Conservation (phyloP, 2,329 filamentous ascomycete species). For the Domatiomyces globalis region DNA sequence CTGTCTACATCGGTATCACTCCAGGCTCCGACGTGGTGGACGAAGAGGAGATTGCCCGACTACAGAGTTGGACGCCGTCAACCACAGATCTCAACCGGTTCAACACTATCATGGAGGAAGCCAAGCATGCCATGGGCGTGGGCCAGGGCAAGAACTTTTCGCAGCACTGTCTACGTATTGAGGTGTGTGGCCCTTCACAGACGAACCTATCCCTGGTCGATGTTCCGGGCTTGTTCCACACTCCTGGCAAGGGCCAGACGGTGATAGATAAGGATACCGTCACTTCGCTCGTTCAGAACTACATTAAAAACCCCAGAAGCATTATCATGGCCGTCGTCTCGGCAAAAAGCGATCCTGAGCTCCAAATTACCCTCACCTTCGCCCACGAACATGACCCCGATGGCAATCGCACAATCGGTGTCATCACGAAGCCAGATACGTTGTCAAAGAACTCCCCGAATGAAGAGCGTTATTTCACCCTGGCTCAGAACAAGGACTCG, state of each 20-base stretch:
- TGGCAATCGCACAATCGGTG: constrained; percentile 24
- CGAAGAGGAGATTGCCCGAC: constrained; percentile 17
- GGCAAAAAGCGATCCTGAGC: constrained; percentile 38
- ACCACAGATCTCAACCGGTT: constrained; percentile 29
- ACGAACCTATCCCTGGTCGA: constrained; percentile 49
- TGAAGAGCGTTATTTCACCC: constrained; percentile 15
- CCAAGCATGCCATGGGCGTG: constrained; percentile 40
- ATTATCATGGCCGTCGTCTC: constrained; percentile 45
- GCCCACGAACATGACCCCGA: constrained; percentile 24
- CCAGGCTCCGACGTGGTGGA: constrained; percentile 18
- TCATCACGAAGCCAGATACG: constrained; percentile 27
- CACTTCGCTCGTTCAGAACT: constrained; percentile 32
- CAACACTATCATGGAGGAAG: constrained; percentile 37
- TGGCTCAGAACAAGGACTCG: constrained; percentile 20
- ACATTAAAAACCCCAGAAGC: constrained; percentile 44
- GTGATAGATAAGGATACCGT: constrained; percentile 41
- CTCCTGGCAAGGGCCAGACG: constrained; percentile 41
- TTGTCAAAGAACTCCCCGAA: constrained; percentile 20
- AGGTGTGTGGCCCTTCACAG: constrained; percentile 45
- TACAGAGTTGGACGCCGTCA: constrained; percentile 17
- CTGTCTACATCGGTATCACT: constrained; percentile 33
- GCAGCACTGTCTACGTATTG: constrained; percentile 42
- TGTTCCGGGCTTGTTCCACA: constrained; percentile 44
- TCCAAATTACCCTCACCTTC: constrained; percentile 43
- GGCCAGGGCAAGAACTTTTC: constrained; percentile 26